Base-by-base conservation (phyloP, 2,329 filamentous ascomycete genomes). In the Zymoseptoria ardabiliae region DNA sequence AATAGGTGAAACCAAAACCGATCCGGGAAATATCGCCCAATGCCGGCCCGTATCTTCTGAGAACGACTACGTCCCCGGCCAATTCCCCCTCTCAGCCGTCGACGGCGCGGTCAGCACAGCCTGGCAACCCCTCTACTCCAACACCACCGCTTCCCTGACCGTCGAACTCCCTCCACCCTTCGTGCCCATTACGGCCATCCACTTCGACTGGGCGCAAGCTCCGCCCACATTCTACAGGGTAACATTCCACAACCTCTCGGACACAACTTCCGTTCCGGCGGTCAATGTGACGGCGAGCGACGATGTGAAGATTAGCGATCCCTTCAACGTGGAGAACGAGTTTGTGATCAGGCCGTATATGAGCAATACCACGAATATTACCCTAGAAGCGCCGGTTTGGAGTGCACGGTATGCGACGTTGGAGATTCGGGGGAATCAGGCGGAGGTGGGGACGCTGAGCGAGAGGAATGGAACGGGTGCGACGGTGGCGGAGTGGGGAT, bases 81-180 rank as follows among this genome's bases (percentile, higher is more conserved):
- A 90, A 71, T 88, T 90, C 74, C 86, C 87, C 1, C 77, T 87
- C 56, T 79, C 81, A 0, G 85, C 85, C 2, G 80, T 87, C 55
- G 87, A 90, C 66, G 87, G 87, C 56, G 84, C 85, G 2, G 76
- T 82, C 4, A 82, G 81, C 19, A 89, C 86, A 0, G 82, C 82
- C 64, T 90, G 86, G 86, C 85, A 88, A 67, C 85, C 86, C 0
- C 68, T 74, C 1, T 69, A 68, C 8, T 76, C 80, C 1, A 81
- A 82, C 54, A 73, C 71, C 0, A 76, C 79, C 4, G 77, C 81
- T 25, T 81, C 80, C 3, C 68, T 89, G 13, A 84, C 82, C 0
- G 79, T 90, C 50, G 76, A 82, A 22, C 75, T 85, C 2, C 63
- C 71, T 0, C 54, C 64, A 17, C 50, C 75, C 2, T 75, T 73